Evolutionary conservation across 2,329 filamentous ascomycete species (phyloP), one percentile per base, ranked within the genome.

Genomic region (Cladosporium sp.): DNA sequence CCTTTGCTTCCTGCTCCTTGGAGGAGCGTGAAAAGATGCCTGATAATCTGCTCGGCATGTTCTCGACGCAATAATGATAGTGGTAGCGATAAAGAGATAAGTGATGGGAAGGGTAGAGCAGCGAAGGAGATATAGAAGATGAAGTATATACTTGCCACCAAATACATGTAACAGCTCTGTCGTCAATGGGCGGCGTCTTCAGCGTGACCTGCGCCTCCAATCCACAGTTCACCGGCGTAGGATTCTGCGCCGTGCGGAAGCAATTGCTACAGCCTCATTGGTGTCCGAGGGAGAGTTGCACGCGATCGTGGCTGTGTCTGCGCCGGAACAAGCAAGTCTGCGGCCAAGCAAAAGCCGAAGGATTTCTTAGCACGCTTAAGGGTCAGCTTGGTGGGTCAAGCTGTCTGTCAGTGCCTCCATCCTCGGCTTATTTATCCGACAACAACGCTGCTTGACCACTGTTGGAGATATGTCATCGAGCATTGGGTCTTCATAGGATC

Each of bases 1-100:
- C 62, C 17, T 66, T 58, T n/a, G 66, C 67, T 45, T 68, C 66
- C 57, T 69, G 67, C 58, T 68, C 64, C 57, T 68, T 68, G 32
- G 61, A 60, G 22, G 60, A 61, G 37, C 61, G 57, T 1, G 65
- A 64, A 53, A 69, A 64, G 25, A 66, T 51, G 34, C 63, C 67
- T 17, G 67, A 66, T 56, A 69, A 53, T 60, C 67, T 61, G 50
- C 50, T 62, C 28, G 67, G 65, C 67, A 69, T 69, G 24, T 10
- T 45, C 10, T 28, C 24, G n/a, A 9, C 28, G 12, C 28, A 32
- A 32, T 32, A 10, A 32, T 32, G 12, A 10, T 7, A 10, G 9
- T 32, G 28, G 12, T 32, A 10, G 12, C 12, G 28, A 32, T 9
- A 32, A 9, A 32, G 47, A 22, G 6, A 19, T 3, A 15, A 39